phyloP scores from a whole-genome alignment of 202 grass and related monocot species.

The Digitaria exilis region DNA sequence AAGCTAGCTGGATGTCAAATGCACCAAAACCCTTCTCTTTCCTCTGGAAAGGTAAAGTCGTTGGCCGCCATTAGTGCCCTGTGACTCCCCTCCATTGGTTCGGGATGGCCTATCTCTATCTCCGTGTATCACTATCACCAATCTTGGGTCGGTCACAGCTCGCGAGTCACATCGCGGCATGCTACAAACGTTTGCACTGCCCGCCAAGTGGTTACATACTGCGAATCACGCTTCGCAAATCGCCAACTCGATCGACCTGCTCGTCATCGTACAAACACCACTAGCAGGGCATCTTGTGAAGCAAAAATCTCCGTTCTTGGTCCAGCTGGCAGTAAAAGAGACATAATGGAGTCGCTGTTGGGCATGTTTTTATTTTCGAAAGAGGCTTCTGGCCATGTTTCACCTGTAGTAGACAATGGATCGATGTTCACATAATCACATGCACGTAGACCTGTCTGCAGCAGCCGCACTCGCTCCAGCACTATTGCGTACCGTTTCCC shows the following conservation, averaged over 20 bases:
- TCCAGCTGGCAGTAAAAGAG: not conserved
- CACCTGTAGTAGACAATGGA: slow-evolving; percentile 8
- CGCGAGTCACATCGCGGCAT: not conserved
- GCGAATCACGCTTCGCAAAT: not conserved
- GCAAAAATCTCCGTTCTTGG: slow-evolving; percentile 1
- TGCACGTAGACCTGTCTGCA: not conserved
- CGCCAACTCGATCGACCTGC: not conserved
- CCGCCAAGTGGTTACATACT: not conserved
- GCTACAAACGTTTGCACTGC: not conserved
- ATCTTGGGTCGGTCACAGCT: not conserved
- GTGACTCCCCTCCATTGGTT: not conserved
- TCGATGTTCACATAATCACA: not conserved
- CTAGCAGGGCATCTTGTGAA: too few species aligned
- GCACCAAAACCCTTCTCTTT: not conserved
- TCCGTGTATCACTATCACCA: not conserved
- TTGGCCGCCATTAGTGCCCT: not conserved
- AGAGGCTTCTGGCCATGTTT: not conserved
- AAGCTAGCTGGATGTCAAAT: slow-evolving; percentile 8
- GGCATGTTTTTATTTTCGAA: too few species aligned
- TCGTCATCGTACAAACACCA: not conserved
- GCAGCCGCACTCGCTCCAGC: not conserved
- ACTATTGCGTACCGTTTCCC: not conserved
- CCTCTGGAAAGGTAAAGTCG: not conserved
- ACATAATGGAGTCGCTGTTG: slow-evolving; percentile 12
- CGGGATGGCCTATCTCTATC: too few species aligned